These are phyloP conservation scores for Pleoardoris graminearum DNA, from an alignment of 2,329 filamentous ascomycete genomes.

Conservation along the genomic window DNA sequence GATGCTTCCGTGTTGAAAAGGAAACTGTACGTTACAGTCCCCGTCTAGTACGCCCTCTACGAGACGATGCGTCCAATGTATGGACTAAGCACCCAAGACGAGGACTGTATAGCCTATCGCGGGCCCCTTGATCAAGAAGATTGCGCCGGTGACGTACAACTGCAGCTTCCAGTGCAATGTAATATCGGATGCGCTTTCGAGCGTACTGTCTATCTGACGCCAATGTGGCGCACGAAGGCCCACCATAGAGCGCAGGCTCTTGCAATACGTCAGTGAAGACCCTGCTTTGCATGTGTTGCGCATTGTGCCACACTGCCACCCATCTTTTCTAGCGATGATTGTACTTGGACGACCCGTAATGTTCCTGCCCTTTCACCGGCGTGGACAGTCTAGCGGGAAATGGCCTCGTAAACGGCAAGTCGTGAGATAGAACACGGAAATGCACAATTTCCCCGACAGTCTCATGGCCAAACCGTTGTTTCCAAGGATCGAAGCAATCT, in stretches of 20 bases:
- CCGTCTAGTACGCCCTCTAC: not conserved
- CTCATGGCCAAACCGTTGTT: not conserved
- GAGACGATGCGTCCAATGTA: not conserved
- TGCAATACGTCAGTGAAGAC: not conserved
- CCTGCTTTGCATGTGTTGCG: not conserved
- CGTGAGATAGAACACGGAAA: conserved; percentile 1
- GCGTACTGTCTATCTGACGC: not conserved
- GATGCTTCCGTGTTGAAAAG: not conserved
- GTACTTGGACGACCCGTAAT: not conserved
- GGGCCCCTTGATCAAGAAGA: not conserved
- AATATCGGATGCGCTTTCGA: not conserved
- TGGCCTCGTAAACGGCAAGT: too few relatives aligned
- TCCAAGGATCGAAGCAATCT: not conserved
- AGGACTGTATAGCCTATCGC: not conserved
- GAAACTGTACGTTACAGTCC: not conserved
- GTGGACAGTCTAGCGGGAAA: too few relatives aligned
- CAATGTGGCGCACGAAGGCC: not conserved
- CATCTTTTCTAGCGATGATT: not conserved
- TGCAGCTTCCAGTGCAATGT: conserved; percentile 3
- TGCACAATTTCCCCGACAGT: not conserved
- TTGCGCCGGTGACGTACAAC: conserved; percentile 2
- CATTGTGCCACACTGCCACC: not conserved
- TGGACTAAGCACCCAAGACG: not conserved
- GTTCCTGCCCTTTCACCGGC: too few relatives aligned
- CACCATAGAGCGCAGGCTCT: conserved; percentile 4